These are phyloP conservation scores for Stagonosporopsis tanaceti DNA, from an alignment of 2,329 filamentous ascomycete species.

Conservation along the genomic window DNA sequence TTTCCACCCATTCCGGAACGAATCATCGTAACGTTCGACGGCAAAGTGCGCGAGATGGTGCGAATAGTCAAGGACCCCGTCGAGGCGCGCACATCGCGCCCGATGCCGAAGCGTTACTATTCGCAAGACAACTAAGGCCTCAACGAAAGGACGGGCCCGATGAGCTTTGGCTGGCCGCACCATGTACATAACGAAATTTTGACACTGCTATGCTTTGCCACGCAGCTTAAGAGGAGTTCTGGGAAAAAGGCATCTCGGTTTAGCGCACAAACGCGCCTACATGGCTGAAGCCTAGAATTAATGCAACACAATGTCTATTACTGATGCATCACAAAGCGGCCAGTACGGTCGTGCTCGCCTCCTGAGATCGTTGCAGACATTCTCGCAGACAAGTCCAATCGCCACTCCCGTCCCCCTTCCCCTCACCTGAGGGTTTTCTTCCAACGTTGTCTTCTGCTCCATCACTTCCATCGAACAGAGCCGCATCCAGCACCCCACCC, in stretches of 20 bases:
- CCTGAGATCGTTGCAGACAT: background rate
- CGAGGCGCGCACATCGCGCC: conserved; percentile 6
- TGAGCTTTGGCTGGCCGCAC: background rate
- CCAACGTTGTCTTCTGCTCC: background rate
- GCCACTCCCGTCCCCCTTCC: background rate
- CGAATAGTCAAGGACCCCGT: conserved; percentile 27
- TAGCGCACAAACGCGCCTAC: conserved; percentile 3
- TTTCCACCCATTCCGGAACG: conserved; percentile 34
- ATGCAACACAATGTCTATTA: conserved; percentile 5
- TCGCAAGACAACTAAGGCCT: background rate
- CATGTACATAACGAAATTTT: conserved; percentile 1
- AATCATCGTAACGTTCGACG: conserved; percentile 40
- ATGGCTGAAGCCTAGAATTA: background rate
- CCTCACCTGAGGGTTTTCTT: background rate
- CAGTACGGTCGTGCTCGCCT: background rate
- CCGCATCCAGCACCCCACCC: background rate
- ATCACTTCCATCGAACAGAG: background rate
- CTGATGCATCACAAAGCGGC: background rate
- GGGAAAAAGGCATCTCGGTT: background rate
- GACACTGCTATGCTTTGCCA: conserved; percentile 6
- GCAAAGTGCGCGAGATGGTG: conserved; percentile 37
- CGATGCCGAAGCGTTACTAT: conserved; percentile 15
- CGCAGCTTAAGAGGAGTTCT: conserved; percentile 15
- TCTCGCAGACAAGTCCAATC: conserved; percentile 6
- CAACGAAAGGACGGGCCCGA: background rate